Base-by-base conservation (phyloP, 306 rosid species). In the Ziziphus jujuba region DNA sequence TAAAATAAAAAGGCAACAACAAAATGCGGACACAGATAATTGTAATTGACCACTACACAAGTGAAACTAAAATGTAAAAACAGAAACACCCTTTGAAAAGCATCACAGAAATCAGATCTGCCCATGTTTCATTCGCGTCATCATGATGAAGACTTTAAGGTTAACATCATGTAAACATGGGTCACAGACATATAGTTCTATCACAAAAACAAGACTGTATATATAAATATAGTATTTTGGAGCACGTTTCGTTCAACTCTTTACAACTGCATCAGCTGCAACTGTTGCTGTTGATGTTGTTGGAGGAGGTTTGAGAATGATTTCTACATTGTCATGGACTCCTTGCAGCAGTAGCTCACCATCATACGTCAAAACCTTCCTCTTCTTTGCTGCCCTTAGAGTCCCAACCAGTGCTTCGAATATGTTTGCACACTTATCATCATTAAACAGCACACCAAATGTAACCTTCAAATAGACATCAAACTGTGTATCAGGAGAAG, bases 331-430 rank as follows among this genome's bases (percentile, higher is more conserved):
- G 74, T 93, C 98, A 63, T 90, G 98, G 72, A 93, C 98, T 49
- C 98, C 98, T 82, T 88, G 98, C 70, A 90, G 87, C 67, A 93
- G 85, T 36, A 90, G 79, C 82, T 93, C 98, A 16, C 98, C 97
- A 11, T 88, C 95, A 17, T 84, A 93, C n/a, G 82, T 36, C 68
- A 93, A 22, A 61, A 86, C 0, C 72, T 88, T 90, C 11, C 97
- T 60, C 75, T 67, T 93, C 78, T 93, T 93, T 13, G 95, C 98
- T 3, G 97, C 98, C 72, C 97, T 63, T 66, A 90, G 88, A 12
- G 98, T 93, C 59, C 97, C 97, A 55, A 93, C 98, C 45, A 90
- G 78, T 49, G 98, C 96, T 75, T 93, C 98, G 25, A 93, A 90
- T 72, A 86, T 90, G 71, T 93, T 93, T 75, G 97, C 96, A 7